Conservation (phyloP, 106 monocot genomes). For the Dioscorea alata region DNA sequence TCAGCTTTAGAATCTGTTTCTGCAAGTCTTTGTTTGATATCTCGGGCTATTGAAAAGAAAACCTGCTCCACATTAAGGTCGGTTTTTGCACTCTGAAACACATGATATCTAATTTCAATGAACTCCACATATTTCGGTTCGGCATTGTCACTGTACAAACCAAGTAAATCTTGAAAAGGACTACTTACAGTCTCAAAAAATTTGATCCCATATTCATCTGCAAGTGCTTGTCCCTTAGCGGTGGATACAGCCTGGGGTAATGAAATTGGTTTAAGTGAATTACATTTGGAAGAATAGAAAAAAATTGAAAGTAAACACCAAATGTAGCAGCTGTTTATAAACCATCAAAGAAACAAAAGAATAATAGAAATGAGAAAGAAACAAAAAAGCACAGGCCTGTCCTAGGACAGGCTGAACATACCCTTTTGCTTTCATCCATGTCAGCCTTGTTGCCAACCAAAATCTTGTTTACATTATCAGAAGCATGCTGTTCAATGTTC, state of each 20-base stretch:
- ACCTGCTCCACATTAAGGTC: conserved; percentile 94
- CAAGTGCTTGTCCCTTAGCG: conserved; percentile 88
- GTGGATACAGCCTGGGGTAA: conserved; percentile 79
- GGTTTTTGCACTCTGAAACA: conserved; percentile 88
- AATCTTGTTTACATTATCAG: conserved; percentile 98
- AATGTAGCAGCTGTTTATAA: no score
- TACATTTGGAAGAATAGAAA: no score
- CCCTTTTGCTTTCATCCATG: conserved; percentile 99
- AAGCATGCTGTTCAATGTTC: conserved; percentile 97
- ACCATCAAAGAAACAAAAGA: not conserved
- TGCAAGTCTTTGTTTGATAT: conserved; percentile 87
- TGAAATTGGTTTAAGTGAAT: no score
- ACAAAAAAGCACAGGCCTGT: not conserved
- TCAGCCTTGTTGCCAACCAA: conserved; percentile 97
- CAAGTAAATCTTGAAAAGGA: not conserved
- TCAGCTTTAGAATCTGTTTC: conserved; percentile 75
- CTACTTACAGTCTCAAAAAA: conserved; percentile 84
- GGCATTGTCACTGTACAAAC: not conserved
- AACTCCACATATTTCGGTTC: not conserved
- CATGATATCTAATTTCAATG: not conserved
- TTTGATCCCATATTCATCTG: conserved; percentile 93
- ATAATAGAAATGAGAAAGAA: not conserved
- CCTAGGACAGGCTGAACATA: conserved; percentile 16
- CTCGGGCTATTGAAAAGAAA: conserved; percentile 92
- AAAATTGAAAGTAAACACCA: no score